Conservation (phyloP, 2,329 filamentous ascomycete genomes). For the Trichoderma atroviride region DNA sequence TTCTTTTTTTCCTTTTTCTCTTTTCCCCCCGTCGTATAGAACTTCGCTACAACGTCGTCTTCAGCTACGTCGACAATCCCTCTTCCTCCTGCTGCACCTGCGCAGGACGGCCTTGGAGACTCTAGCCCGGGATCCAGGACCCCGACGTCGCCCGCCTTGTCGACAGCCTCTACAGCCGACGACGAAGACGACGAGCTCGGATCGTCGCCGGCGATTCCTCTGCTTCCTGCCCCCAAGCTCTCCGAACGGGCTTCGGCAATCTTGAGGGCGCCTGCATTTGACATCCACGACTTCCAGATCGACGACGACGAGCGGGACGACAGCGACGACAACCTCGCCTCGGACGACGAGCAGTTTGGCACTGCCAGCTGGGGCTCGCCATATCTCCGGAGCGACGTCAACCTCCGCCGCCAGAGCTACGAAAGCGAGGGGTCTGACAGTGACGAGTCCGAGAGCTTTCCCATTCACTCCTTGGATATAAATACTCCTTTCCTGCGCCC, state of each 20-base stretch:
- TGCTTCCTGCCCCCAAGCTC: constrained; percentile 61
- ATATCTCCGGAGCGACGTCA: constrained; percentile 68
- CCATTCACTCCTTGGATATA: constrained; percentile 63
- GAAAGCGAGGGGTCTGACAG: constrained; percentile 64
- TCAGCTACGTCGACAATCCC: constrained; percentile 48
- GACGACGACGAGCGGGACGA: constrained; percentile 31
- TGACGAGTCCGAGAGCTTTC: constrained; percentile 60
- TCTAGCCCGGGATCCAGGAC: constrained; percentile 42
- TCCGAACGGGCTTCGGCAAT: constrained; percentile 58
- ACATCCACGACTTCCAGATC: constrained; percentile 23
- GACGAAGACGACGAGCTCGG: constrained; percentile 55
- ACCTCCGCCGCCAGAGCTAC: constrained; percentile 54
- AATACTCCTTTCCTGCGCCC: constrained; percentile 65
- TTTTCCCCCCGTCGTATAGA: constrained; percentile 35
- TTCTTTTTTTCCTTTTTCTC: constrained; percentile 28
- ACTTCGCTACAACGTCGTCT: constrained; percentile 59
- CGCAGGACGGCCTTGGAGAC: constrained; percentile 58
- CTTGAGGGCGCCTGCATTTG: constrained; percentile 55
- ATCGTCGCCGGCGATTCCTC: constrained; percentile 60
- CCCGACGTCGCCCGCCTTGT: constrained; percentile 62
- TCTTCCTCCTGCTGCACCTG: constrained; percentile 61
- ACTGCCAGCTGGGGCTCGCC: constrained; percentile 93
- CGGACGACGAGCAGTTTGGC: constrained; percentile 47
- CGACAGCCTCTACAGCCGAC: constrained; percentile 64
- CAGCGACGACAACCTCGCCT: constrained; percentile 15